Base-by-base conservation (phyloP, 1,284 basidiomycete species). In the Cryptococcus wingfieldii region DNA sequence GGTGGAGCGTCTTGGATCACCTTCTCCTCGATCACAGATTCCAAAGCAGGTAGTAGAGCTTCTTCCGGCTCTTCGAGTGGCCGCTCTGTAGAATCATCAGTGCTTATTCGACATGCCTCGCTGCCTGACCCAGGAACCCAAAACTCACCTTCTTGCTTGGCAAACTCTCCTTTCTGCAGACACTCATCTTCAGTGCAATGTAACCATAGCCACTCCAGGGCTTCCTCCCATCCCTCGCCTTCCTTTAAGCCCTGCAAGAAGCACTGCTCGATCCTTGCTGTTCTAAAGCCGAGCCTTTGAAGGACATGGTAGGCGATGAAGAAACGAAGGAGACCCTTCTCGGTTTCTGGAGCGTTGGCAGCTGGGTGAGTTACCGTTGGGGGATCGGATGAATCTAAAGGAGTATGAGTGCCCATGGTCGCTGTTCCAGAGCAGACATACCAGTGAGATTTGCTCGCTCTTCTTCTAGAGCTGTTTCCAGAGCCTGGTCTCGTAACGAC, bases 191-290 rank as follows among this genome's bases (percentile, higher is more conserved):
- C 83, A 2, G 82, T 71, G 64, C 86, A 86, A 71, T 87, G 82
- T 4, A 86, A 68, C 74, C 83, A 85, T 55, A 93, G 92, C 91
- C 92, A 96, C 68, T 92, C 88, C 54, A 90, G 81, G n/a, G 89
- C 92, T 54, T 94, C 89, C 19, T 97, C 92, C 42, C 96, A 80
- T 7, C 93, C 89, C 18, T 89, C 79, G 1, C 85, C 70, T 2
- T 77, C 65, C 16, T 52, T 50, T 1, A 74, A 16, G 3, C 67
- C 72, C 38, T 68, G 50, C 12, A 67, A 16, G 9, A 92, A 84
- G 38, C 69, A 70, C 47, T 74, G 56, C 23, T 53, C 58, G 2
- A 74, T 64, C 56, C 84, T 80, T 8, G 79, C 81, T 61, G 89
- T 84, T 0, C 83, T 76, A 74, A 94, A 94, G 1, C 90, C 91